Base-by-base conservation (phyloP, 208 protist genomes). In the Histomonas meleagridis region DNA sequence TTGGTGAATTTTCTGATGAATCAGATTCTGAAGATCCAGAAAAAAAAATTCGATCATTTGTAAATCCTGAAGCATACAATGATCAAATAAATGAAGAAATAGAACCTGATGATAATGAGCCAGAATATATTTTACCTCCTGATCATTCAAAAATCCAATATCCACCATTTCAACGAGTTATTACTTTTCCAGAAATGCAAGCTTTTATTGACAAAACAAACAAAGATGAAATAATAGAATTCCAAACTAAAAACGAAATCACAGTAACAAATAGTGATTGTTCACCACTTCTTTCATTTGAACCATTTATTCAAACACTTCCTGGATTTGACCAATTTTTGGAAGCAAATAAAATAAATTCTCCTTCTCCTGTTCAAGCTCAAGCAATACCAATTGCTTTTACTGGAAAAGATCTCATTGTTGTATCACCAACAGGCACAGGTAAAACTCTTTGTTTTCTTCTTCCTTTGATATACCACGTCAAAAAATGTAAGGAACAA, bases 381-480 rank as follows among this genome's bases (percentile, higher is more conserved):
- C 49, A 94, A 81, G 53, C 90, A 1, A 86, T 94, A 5, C 93
- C 93, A 53, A 81, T 57, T 28, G 92, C 91, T 46, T 49, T 94
- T 0, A 43, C 3, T 21, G 93, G 93, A 23, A 90, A 92, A 79
- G 95, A 97, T 93, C 93, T 97, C n/a, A 98, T 99, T 92, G 98
- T 97, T 69, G 95, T 99, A 38, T 98, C 98, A 35, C 96, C 99
- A 94, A 99, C 98, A 26, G 98, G 98, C 46, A 98, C 96, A 57
- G 98, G 98, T 81, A 99, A 99, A 94, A 99, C 98, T 1, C 98
- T 96, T 55, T 97, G 98, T 7, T 99, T 99, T 93, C 96, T 97
- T 23, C 95, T 99, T 72, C 98, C 98, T 9, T 96, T 99, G 28
- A 95, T 99, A 5, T 55, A 43, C 14, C 90, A 92, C 28, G 90